Evolutionary conservation across 2,329 filamentous ascomycete genomes (phyloP).

Genomic region (Ophiocordyceps australis): DNA sequence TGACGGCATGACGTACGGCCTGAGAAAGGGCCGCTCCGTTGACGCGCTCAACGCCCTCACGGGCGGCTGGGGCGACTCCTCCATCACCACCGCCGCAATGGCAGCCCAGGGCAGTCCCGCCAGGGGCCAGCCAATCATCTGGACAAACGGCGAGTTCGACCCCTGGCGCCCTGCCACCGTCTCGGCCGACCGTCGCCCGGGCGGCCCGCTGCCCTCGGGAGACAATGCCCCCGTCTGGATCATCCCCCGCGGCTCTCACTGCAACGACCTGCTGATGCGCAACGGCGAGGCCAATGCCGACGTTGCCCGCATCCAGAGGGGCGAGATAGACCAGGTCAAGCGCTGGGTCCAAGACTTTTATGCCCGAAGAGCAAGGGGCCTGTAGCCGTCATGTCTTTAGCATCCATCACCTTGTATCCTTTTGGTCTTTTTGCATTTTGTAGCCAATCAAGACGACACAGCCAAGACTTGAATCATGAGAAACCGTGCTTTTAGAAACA

Average conservation of each 20-base stretch:
- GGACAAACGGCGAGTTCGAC: slow-evolving; percentile 39
- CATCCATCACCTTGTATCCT: no score
- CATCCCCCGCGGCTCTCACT: slow-evolving; percentile 35
- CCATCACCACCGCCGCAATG: slow-evolving; percentile 28
- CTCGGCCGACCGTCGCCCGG: slow-evolving; percentile 31
- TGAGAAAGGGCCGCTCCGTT: slow-evolving; percentile 23
- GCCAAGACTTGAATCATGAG: no score
- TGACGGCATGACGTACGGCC: slow-evolving; percentile 29
- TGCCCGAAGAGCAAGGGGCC: no score
- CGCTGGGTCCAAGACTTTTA: slow-evolving; percentile 34
- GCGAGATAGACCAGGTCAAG: slow-evolving; percentile 27
- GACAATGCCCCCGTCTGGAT: slow-evolving; percentile 28
- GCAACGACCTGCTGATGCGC: slow-evolving; percentile 28
- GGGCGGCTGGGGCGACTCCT: slow-evolving; percentile 30
- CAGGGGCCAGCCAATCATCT: no score
- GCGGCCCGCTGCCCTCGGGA: slow-evolving; percentile 30
- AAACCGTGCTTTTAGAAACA: no score
- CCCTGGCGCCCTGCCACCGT: slow-evolving; percentile 39
- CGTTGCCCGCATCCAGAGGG: slow-evolving; percentile 10
- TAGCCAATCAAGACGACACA: no score
- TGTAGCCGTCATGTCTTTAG: no score
- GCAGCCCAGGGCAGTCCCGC: no score
- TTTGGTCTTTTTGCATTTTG: no score
- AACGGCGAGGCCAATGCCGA: slow-evolving; percentile 24
- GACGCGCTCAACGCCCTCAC: slow-evolving; percentile 31